Percentiles rank a stretch among this genome's conserved stretches.
Conservation (phyloP, 805 yeast species). For the Candida morakotiae region DNA sequence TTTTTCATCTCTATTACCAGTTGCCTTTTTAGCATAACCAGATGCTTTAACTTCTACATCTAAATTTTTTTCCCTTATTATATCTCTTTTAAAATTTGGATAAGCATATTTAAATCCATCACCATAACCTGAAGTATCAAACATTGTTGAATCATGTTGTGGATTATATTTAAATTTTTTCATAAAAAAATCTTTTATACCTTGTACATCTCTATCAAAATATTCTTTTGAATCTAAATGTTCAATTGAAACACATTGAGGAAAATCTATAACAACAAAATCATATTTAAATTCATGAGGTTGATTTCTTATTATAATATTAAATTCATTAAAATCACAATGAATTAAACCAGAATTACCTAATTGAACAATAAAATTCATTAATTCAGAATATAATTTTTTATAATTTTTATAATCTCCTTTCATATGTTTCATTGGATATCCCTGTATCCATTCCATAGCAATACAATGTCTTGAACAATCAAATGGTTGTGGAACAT, state of each 20-base stretch:
- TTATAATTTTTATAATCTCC: slow-evolving; percentile 61
- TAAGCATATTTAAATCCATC: slow-evolving; percentile 73
- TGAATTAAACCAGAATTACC: slow-evolving; percentile 91
- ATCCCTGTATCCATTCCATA: slow-evolving; percentile 90
- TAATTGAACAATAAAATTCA: slow-evolving; percentile 79
- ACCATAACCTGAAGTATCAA: slow-evolving; percentile 76
- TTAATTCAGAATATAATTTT: slow-evolving; percentile 74
- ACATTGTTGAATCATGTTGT: slow-evolving; percentile 59
- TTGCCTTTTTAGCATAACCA: slow-evolving; percentile 53
- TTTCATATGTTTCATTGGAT: slow-evolving; percentile 79
- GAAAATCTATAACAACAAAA: slow-evolving; percentile 93
- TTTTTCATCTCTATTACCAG: slow-evolving; percentile 39
- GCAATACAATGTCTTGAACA: slow-evolving; percentile 86
- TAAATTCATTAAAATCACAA: slow-evolving; percentile 97
- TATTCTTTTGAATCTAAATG: slow-evolving; percentile 85
- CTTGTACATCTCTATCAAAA: slow-evolving; percentile 89
- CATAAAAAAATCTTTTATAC: slow-evolving; percentile 79
- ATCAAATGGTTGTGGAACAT: slow-evolving; percentile 87
- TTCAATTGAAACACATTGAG: slow-evolving; percentile 92
- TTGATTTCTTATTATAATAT: slow-evolving; percentile 76
- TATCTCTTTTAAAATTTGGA: slow-evolving; percentile 78
- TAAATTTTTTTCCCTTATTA: slow-evolving; percentile 59
- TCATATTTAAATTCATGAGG: slow-evolving; percentile 51
- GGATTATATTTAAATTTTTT: slow-evolving; percentile 76
- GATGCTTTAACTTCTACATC: slow-evolving; percentile 92